These are phyloP conservation scores for Piper longum DNA, from an alignment of 164 flowering plant genomes.

Conservation along the genomic window DNA sequence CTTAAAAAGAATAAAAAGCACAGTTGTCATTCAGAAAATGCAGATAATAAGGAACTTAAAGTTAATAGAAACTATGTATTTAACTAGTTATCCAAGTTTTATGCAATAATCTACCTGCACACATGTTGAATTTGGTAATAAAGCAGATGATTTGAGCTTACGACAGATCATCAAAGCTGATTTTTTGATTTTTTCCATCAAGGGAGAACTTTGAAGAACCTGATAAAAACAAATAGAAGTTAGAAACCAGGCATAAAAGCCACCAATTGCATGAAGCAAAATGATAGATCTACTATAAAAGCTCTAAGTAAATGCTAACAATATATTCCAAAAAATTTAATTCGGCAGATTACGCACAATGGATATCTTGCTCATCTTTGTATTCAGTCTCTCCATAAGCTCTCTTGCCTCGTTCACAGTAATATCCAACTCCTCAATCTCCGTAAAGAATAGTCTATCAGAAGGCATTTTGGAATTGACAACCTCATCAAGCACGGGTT, in stretches of 20 bases:
- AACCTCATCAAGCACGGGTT: slow-evolving; percentile 65
- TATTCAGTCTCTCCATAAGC: slow-evolving; percentile 63
- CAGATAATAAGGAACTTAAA: too few relatives aligned
- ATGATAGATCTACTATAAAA: neutral
- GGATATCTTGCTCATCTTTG: slow-evolving; percentile 65
- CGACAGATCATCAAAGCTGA: slow-evolving; percentile 34
- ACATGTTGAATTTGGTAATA: slow-evolving; percentile 23
- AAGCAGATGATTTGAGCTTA: slow-evolving; percentile 27
- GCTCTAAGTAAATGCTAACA: too few relatives aligned
- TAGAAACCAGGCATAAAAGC: too few relatives aligned
- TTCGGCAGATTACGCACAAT: slow-evolving; percentile 23
- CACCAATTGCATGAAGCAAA: neutral
- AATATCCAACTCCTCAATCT: slow-evolving; percentile 62
- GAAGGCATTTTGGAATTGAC: slow-evolving; percentile 25
- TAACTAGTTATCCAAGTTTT: neutral
- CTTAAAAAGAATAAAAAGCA: too few relatives aligned
- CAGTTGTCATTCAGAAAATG: too few relatives aligned
- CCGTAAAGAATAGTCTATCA: slow-evolving; percentile 39
- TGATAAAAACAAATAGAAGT: slow-evolving; percentile 12
- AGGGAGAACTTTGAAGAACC: slow-evolving; percentile 46
- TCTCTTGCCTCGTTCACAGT: slow-evolving; percentile 74
- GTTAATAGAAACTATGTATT: neutral
- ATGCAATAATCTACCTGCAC: slow-evolving; percentile 36
- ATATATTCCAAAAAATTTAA: neutral
- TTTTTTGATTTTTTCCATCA: slow-evolving; percentile 36